phyloP scores from a whole-genome alignment of 202 grass and related monocot genomes.

The Bolboschoenoplectus hybrid region DNA sequence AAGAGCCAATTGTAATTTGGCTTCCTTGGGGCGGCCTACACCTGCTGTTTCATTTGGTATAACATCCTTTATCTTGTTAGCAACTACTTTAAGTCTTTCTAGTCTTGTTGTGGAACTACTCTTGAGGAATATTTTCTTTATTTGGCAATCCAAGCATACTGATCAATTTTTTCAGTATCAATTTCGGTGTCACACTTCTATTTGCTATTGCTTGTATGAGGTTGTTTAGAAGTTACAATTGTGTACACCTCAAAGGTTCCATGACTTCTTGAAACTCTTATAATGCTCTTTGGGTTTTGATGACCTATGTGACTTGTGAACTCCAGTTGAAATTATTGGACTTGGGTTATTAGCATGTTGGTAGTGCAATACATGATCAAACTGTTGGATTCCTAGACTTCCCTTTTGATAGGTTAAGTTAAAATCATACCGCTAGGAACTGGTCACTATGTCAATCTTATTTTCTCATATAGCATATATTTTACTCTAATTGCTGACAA shows the following conservation, averaged over 20 bases:
- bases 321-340: not conserved
- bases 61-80: constrained; percentile 17
- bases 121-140: not conserved
- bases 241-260: not conserved
- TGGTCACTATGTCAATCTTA: not conserved
- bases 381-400: not conserved
- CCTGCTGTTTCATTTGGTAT: constrained; percentile 54
- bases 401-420: not conserved
- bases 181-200: not conserved
- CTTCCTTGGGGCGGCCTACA: constrained; percentile 71
- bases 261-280: not conserved
- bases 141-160: not conserved
- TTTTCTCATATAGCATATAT: not conserved
- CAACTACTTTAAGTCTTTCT: not conserved
- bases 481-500: not conserved
- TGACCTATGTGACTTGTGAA: not conserved
- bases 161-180: not conserved
- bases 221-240: not conserved
- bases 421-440: not conserved
- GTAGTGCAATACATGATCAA: not conserved
- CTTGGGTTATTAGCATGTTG: not conserved
- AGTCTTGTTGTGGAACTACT: not conserved
- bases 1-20: constrained; percentile 89
- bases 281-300: not conserved
- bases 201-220: not conserved